These are phyloP conservation scores for Lactarius vividus DNA, from an alignment of 768 basidiomycete species.

Conservation along the genomic window DNA sequence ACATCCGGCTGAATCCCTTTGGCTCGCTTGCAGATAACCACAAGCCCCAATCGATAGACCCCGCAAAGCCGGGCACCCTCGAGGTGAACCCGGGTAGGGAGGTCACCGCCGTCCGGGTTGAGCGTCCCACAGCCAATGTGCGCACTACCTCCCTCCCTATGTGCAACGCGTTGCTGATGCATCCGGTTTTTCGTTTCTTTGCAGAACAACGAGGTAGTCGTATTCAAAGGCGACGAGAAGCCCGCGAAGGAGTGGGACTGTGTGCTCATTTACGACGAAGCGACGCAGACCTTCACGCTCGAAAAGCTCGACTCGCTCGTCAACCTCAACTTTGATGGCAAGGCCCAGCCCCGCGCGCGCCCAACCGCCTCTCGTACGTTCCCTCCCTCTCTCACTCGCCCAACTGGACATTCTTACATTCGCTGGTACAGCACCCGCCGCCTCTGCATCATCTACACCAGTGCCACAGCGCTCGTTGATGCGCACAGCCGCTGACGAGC, in stretches of 20 bases:
- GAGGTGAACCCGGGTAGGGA: slow-evolving; percentile 57
- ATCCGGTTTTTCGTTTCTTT: neutral
- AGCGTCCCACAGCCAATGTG: slow-evolving; percentile 68
- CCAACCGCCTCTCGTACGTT: slow-evolving; percentile 25
- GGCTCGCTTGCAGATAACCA: slow-evolving; percentile 60
- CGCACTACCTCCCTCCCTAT: slow-evolving; percentile 23
- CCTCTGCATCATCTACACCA: slow-evolving; percentile 10
- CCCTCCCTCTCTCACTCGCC: neutral
- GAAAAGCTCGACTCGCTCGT: slow-evolving; percentile 28
- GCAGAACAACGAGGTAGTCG: slow-evolving; percentile 51
- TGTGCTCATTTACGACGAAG: slow-evolving; percentile 78
- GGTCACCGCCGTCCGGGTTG: slow-evolving; percentile 51
- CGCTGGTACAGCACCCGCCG: slow-evolving; percentile 1
- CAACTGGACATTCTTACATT: neutral
- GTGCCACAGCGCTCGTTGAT: slow-evolving; percentile 12
- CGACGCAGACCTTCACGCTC: slow-evolving; percentile 35
- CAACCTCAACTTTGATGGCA: slow-evolving; percentile 22
- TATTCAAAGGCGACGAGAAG: slow-evolving; percentile 57
- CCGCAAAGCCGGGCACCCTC: slow-evolving; percentile 60
- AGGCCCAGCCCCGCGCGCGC: slow-evolving; percentile 14
- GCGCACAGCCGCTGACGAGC: slow-evolving; percentile 27
- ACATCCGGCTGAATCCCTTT: neutral
- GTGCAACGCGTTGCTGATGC: neutral
- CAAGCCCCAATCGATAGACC: slow-evolving; percentile 69
- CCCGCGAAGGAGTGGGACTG: slow-evolving; percentile 70